Base-by-base conservation (phyloP, 2,329 filamentous ascomycete genomes). In the Coniosporium tulheliwenetii region DNA sequence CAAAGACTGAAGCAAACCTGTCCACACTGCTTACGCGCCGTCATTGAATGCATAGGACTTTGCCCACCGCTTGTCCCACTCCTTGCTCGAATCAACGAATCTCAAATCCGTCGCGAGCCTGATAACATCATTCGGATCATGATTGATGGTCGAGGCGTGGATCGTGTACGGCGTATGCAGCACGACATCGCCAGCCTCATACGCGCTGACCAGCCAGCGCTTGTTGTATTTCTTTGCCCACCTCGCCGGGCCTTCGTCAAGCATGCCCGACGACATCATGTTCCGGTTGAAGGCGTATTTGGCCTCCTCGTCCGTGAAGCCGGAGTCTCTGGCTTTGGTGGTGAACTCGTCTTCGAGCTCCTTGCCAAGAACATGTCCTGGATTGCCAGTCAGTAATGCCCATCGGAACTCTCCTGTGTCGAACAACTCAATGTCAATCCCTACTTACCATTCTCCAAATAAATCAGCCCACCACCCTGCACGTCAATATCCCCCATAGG, bases 381-480 rank as follows among this genome's bases (percentile, higher is more conserved):
- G 7, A 26, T n/a, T n/a, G n/a, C n/a, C n/a, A n/a, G n/a, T n/a
- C 50, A 38, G 9, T 16, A 10, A 36, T 41, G n/a, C 39, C 30
- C 3, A 5, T 15, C 5, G 12, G 32, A 12, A 2, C n/a, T n/a
- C 15, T 8, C 2, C 10, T 13, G n/a, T 13, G 9, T 2, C 7
- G 26, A 15, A 37, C 36, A 37, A 37, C 9, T 15, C 9, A 37
- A 9, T 10, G 15, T 41, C 14, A 42, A 30, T 7, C 19, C 10
- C 13, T 26, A 26, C 19, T 26, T 7, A 26, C 19, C 19, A 36
- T 68, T 57, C 46, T 77, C 73, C 2, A 77, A 57, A 44, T 77
- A 78, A 1, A 77, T 74, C 41, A 78, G 50, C 0, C 74, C 73
- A 5, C 74, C 73, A 0, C 74, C 73, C 37, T 69, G 64, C 5